Evolutionary conservation across 163 green algal species (phyloP), one percentile per base, ranked within the genome.

Genomic region (Scenedesmus sp.): DNA sequence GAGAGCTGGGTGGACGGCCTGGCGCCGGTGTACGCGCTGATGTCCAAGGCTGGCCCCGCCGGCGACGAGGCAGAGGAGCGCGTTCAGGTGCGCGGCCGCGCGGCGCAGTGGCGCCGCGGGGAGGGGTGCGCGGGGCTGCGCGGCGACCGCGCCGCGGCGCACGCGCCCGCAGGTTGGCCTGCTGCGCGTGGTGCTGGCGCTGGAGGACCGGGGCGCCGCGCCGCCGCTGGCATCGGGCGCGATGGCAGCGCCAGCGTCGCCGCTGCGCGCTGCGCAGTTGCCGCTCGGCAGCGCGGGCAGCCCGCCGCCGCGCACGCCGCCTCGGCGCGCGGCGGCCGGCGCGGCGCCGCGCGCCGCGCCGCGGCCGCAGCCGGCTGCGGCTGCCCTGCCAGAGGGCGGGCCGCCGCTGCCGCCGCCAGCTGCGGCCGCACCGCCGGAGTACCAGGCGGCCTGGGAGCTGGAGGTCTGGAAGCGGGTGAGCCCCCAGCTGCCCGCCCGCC

Each of bases 1-100:
- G 90, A 92, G 77, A 86, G 79, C 48, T 94, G 90, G 87, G 87
- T 94, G 78, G 89, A 96, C 28, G 90, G 91, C 29, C 90, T 89
- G 33, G 91, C 88, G 14, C 87, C 90, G 33, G 87, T 96, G 36
- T 87, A 89, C 63, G 86, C 84, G 6, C 66, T 85, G n/a, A 83
- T 84, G 71, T 57, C 72, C 5, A 60, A 28, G 4, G 75, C 65
- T 36, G 54, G 7, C 31, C 28, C 33, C 24, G 28, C 13, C 7
- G 29, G 10, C 5, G 28, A 60, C 26, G 44, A 64, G 29, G 48
- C 58, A 31, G 33, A 63, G 1, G 51, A 78, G 2, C 28, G 64
- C 18, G 67, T 57, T 5, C 29, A 70, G 44, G 58, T 36, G 54
- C 10, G 22, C n/a, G 58, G 60, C 57, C 11, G 31, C 56, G 22